Conservation (phyloP, 805 yeast genomes). For the Brettanomyces anomalus region DNA sequence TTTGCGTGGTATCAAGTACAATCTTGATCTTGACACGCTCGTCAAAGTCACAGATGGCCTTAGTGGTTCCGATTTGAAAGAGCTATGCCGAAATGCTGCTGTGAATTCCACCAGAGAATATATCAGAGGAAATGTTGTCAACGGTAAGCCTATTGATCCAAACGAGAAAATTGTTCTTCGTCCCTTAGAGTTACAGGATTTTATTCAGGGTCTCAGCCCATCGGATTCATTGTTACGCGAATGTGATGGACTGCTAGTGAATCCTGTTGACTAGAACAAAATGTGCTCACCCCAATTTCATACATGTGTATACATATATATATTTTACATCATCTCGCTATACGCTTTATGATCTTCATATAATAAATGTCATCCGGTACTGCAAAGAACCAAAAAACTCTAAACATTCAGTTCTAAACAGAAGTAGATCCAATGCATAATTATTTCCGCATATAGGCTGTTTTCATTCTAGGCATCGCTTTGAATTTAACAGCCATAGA, state of each 20-base stretch:
- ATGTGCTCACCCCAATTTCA: background rate
- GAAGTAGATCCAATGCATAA: background rate
- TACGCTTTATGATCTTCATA: background rate
- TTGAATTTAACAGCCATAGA: slow-evolving; percentile 37
- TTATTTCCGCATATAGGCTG: slow-evolving; percentile 5
- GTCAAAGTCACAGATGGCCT: slow-evolving; percentile 61
- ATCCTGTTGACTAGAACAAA: background rate
- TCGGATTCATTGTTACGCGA: slow-evolving; percentile 18
- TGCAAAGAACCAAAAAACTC: background rate
- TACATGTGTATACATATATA: background rate
- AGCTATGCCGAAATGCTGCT: slow-evolving; percentile 89
- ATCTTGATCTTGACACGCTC: slow-evolving; percentile 55
- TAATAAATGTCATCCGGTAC: slow-evolving; percentile 6
- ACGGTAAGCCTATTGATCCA: slow-evolving; percentile 27
- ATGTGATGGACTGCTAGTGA: background rate
- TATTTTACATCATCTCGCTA: background rate
- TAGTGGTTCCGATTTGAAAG: slow-evolving; percentile 89
- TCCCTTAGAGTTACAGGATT: slow-evolving; percentile 58
- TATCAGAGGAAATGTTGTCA: slow-evolving; percentile 46
- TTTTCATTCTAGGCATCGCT: slow-evolving; percentile 35
- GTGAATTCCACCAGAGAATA: slow-evolving; percentile 82
- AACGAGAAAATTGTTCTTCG: slow-evolving; percentile 38
- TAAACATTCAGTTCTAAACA: background rate
- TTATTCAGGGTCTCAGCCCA: slow-evolving; percentile 32
- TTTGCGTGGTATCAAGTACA: slow-evolving; percentile 56